Conservation (phyloP, 805 yeast genomes). For the Scheffersomyces ergatensis region DNA sequence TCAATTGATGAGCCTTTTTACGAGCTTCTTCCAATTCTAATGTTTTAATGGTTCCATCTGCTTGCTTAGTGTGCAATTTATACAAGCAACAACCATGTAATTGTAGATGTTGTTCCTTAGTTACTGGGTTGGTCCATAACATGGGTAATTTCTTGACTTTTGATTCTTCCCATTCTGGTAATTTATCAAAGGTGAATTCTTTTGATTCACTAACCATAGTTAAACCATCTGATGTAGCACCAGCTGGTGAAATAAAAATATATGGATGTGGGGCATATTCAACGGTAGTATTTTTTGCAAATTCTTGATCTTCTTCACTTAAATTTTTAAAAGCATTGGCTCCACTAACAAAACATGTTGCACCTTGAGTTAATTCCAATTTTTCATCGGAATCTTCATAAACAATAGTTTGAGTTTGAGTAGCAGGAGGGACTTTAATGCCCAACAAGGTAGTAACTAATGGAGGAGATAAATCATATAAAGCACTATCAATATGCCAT, state of each 20-base stretch:
- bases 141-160: conserved; percentile 77
- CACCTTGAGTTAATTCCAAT: conserved; percentile 73
- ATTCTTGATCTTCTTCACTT: conserved; percentile 66
- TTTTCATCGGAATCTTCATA: conserved; percentile 63
- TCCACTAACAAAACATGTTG: conserved; percentile 89
- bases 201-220: conserved; percentile 81
- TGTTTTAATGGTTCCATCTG: conserved; percentile 47
- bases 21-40: conserved; percentile 74
- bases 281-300: conserved; percentile 75
- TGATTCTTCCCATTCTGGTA: conserved; percentile 81
- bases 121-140: conserved; percentile 91
- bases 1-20: conserved; percentile 62
- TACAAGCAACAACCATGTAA: conserved; percentile 86
- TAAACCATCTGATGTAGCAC: conserved; percentile 81
- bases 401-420: conserved; percentile 59
- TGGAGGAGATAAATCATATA: conserved; percentile 84
- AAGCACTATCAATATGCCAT: conserved; percentile 93
- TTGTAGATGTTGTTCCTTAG: conserved; percentile 79
- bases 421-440: conserved; percentile 69
- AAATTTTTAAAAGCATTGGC: conserved; percentile 68
- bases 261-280: conserved; percentile 93
- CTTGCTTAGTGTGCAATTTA: conserved; percentile 51
- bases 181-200: conserved; percentile 61
- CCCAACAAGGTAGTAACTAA: conserved; percentile 83
- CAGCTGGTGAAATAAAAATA: conserved; percentile 76